Evolutionary conservation across 2,329 filamentous ascomycete genomes (phyloP).

Genomic region (Aspergillus caelatus): DNA sequence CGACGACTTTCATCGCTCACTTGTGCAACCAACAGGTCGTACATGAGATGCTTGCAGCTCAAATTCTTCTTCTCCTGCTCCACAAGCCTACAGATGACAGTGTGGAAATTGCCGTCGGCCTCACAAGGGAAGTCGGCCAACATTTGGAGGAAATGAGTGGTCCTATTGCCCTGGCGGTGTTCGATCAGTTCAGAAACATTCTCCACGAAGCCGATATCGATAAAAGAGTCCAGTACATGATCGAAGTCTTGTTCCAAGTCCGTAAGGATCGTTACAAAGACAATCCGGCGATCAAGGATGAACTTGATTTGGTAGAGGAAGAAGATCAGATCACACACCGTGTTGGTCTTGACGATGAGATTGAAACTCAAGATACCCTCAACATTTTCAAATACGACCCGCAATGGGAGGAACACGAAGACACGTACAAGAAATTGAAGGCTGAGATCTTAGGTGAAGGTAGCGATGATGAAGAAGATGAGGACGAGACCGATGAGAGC

Average conservation of each 20-base stretch:
- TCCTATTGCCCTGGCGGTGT: conserved; percentile 83
- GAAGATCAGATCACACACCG: conserved; percentile 97
- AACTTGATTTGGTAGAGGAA: conserved; percentile 93
- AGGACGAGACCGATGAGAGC: conserved; percentile 61
- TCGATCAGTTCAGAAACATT: conserved; percentile 93
- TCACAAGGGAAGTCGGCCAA: conserved; percentile 90
- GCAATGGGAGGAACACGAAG: conserved; percentile 88
- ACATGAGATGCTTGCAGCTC: conserved; percentile 88
- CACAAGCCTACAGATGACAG: conserved; percentile 97
- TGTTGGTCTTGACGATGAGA: conserved; percentile 77
- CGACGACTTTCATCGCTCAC: conserved; percentile 93
- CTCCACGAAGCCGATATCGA: conserved; percentile 96
- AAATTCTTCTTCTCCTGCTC: conserved; percentile 87
- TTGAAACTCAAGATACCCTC: conserved; percentile 81
- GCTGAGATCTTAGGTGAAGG: conserved; percentile 92
- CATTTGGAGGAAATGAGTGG: conserved; percentile 95
- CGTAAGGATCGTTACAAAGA: conserved; percentile 97
- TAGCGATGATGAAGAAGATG: conserved; percentile 78
- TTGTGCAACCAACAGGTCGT: conserved; percentile 95
- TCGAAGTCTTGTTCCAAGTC: conserved; percentile 95
- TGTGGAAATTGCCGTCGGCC: conserved; percentile 92
- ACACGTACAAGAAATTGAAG: conserved; percentile 84
- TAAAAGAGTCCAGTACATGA: conserved; percentile 98
- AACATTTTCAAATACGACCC: conserved; percentile 96
- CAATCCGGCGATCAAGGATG: conserved; percentile 85